A percentile compares a stretch with the other conserved stretches of the same genome.
Evolutionary conservation across 1,284 basidiomycete species (phyloP).

Genomic region (Austropuccinia psidii): DNA sequence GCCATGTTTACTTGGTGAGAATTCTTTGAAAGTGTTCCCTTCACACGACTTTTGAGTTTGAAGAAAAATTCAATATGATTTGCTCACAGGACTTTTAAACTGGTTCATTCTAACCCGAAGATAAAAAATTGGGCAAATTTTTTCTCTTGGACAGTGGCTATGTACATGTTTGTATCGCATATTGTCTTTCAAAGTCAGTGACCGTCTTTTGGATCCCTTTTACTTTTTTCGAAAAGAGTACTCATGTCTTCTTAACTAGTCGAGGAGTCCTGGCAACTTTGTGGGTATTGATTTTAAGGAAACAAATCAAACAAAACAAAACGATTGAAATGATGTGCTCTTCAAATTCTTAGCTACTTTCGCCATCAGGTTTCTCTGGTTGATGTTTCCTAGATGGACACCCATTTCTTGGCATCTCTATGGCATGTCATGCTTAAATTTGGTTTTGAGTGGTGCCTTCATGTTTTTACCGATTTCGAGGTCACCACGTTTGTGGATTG

Average conservation of each 20-base stretch:
- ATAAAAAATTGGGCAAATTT: slow-evolving; percentile 32
- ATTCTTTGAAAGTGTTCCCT: not conserved
- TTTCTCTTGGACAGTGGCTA: slow-evolving; percentile 27
- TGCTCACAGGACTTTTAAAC: slow-evolving; percentile 29
- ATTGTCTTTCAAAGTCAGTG: slow-evolving; percentile 20
- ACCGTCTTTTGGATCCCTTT: too few relatives aligned
- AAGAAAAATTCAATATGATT: not conserved
- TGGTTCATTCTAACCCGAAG: slow-evolving; percentile 10
- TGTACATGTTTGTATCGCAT: slow-evolving; percentile 29
- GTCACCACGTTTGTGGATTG: slow-evolving; percentile 26
- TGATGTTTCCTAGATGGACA: not conserved
- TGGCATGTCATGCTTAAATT: not conserved
- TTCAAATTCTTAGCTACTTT: not conserved
- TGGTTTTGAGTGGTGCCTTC: slow-evolving; percentile 6
- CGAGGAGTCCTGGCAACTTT: slow-evolving; percentile 22
- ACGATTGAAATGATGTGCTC: too few relatives aligned
- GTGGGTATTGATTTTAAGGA: not conserved
- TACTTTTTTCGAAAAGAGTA: too few relatives aligned
- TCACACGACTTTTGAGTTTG: not conserved
- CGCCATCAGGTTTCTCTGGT: not conserved
- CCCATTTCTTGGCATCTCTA: not conserved
- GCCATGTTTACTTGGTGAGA: slow-evolving; percentile 4
- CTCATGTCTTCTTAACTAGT: not conserved
- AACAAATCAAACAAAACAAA: too few relatives aligned
- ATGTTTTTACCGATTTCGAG: slow-evolving; percentile 13